Base-by-base conservation (phyloP, 192 early-diverging fungal genomes). In the Lobosporangium transversale region DNA sequence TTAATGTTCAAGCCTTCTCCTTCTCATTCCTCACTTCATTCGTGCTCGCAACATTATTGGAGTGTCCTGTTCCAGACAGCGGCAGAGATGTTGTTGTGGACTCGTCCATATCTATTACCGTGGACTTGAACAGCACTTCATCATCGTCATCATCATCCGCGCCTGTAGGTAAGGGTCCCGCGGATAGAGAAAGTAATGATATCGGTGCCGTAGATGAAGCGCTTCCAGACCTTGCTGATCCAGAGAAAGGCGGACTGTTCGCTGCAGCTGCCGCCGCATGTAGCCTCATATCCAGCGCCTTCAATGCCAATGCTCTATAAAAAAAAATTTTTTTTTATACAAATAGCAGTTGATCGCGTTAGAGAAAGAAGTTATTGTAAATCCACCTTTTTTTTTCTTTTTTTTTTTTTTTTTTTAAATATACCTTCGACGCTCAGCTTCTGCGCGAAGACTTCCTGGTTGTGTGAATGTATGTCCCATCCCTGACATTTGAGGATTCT, bases 391-490 rank as follows among this genome's bases (percentile, higher is more conserved):
- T n/a, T n/a, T n/a, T n/a, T n/a, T n/a, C n/a, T n/a, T n/a, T n/a
- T n/a, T n/a, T n/a, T n/a, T n/a, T n/a, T n/a, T n/a, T n/a, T n/a
- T n/a, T n/a, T n/a, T n/a, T n/a, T n/a, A 40, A 2, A 31, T 33
- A 17, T 67, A 70, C 90, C 88, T 85, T 66, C 91, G 70, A 36
- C 91, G 78, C 57, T 91, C 91, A 0, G 89, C 88, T 71, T 91
- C 91, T 0, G 89, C 85, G 37, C 86, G 61, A 12, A 83, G 75
- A 70, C 81, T 79, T 11, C 85, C 87, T 44, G 83, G 84, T 21
- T 62, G 63, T 7, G 64, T 76, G 36, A 76, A 76, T 24, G 66
- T 82, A 30, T 65, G 85, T 10, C 60, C 59, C 67, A 37, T 63
- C 37, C 54, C 58, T 54, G 36, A 17, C 63, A 68, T 81, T 40